A percentile compares a stretch with the other conserved stretches of the same genome.
These are phyloP conservation scores for Suillus paluster DNA, from an alignment of 768 basidiomycete genomes.

Conservation along the genomic window DNA sequence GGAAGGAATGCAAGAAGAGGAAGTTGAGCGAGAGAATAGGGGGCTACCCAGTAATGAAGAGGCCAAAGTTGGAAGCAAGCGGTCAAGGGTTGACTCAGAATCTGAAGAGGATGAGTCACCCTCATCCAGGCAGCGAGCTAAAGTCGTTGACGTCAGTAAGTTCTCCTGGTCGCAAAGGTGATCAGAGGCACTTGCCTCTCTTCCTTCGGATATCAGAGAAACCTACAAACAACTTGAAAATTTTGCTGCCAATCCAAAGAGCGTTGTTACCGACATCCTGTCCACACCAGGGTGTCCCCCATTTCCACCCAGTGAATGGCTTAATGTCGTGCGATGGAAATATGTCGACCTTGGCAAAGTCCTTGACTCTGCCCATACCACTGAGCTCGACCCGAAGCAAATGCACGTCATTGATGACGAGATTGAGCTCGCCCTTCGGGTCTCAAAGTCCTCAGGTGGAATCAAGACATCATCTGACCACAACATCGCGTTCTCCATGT, in stretches of 20 bases:
- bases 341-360: slow-evolving; percentile 14
- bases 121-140: not conserved
- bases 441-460: not conserved
- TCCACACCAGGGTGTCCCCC: not conserved
- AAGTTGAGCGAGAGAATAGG: not conserved
- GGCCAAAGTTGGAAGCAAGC: not conserved
- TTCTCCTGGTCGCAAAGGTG: not conserved
- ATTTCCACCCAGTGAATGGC: slow-evolving; percentile 16
- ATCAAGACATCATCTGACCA: not conserved
- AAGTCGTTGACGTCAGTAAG: not conserved
- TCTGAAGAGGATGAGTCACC: not conserved
- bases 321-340: slow-evolving; percentile 10
- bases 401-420: slow-evolving; percentile 10
- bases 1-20: not conserved
- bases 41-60: not conserved
- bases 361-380: slow-evolving; percentile 2
- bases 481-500: not conserved
- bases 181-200: not conserved
- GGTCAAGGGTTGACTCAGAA: not conserved
- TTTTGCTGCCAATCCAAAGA: slow-evolving; percentile 1
- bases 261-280: not conserved
- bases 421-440: slow-evolving; percentile 6
- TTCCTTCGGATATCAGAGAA: not conserved
- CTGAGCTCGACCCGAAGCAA: slow-evolving; percentile 8
- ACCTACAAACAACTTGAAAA: slow-evolving; percentile 2